Conservation (phyloP, 306 rosid species). For the Pyrus pyrifolia region DNA sequence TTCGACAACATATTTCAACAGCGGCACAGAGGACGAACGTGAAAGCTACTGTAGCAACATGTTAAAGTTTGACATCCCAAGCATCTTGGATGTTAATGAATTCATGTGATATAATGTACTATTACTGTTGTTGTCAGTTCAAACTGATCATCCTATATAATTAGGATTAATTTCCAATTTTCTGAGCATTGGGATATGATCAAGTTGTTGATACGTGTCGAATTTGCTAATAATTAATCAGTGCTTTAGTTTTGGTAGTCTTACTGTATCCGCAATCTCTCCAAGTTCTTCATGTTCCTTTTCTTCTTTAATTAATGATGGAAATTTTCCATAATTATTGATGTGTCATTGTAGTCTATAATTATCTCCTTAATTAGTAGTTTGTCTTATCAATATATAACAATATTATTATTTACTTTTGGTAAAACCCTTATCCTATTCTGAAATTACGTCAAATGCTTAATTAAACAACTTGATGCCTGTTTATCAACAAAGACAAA, state of each 20-base stretch:
- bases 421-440: not conserved
- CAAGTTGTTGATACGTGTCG: constrained; percentile 30
- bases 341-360: constrained; percentile 1
- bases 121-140: not conserved
- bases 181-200: constrained; percentile 13
- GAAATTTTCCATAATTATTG: constrained; percentile 35
- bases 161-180: constrained; percentile 4
- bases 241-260: constrained; percentile 13
- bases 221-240: constrained; percentile 27
- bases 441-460: constrained; percentile 1
- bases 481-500: not conserved
- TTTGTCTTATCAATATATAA: not conserved
- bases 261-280: constrained; percentile 14
- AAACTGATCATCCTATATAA: not conserved
- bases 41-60: constrained; percentile 65
- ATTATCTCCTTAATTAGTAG: not conserved
- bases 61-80: constrained; percentile 59
- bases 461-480: not conserved
- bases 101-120: constrained; percentile 35
- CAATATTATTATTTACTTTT: not conserved
- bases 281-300: not conserved
- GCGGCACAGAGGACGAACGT: constrained; percentile 70
- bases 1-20: constrained; percentile 40
- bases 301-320: not conserved
- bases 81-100: constrained; percentile 42